Evolutionary conservation across 1,139 yeast genomes (phyloP).

Genomic region (Kurtzmaniella natalensis): DNA sequence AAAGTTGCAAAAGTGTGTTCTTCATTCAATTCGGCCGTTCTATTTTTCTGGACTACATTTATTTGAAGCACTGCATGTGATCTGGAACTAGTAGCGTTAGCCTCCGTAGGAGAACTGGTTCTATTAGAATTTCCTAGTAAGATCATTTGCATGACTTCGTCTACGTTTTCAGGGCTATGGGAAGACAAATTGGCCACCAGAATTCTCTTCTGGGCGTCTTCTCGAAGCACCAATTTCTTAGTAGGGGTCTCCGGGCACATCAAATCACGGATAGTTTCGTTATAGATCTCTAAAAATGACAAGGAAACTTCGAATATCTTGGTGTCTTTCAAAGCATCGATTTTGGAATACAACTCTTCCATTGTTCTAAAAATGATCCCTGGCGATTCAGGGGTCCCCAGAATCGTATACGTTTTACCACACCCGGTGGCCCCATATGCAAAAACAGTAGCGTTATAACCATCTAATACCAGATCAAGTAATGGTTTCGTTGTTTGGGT

Average conservation of each 20-base stretch:
- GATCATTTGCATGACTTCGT: constrained; percentile 79
- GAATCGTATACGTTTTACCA: constrained; percentile 92
- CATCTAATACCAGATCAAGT: constrained; percentile 72
- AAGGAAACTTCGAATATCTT: constrained; percentile 58
- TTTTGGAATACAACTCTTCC: constrained; percentile 64
- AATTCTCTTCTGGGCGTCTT: constrained; percentile 64
- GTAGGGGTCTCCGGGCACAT: constrained; percentile 51
- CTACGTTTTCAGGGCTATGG: constrained; percentile 60
- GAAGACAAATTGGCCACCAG: constrained; percentile 70
- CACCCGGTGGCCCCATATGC: constrained; percentile 99
- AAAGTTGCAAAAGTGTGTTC: constrained; percentile 74
- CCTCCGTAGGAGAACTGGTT: constrained; percentile 84
- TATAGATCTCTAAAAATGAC: constrained; percentile 83
- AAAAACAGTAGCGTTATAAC: constrained; percentile 86
- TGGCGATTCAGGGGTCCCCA: constrained; percentile 69
- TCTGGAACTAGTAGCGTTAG: constrained; percentile 84
- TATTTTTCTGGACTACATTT: constrained; percentile 58
- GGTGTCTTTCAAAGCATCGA: constrained; percentile 52
- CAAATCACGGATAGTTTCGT: constrained; percentile 81
- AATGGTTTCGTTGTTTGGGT: constrained; percentile 64
- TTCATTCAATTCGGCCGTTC: constrained; percentile 62
- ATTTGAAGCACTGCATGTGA: constrained; percentile 92
- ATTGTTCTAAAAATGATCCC: constrained; percentile 80
- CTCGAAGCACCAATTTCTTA: constrained; percentile 56
- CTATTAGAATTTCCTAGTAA: constrained; percentile 69